These are phyloP conservation scores for Alternaria burnsii DNA, from an alignment of 2,329 filamentous ascomycete genomes.

Conservation along the genomic window DNA sequence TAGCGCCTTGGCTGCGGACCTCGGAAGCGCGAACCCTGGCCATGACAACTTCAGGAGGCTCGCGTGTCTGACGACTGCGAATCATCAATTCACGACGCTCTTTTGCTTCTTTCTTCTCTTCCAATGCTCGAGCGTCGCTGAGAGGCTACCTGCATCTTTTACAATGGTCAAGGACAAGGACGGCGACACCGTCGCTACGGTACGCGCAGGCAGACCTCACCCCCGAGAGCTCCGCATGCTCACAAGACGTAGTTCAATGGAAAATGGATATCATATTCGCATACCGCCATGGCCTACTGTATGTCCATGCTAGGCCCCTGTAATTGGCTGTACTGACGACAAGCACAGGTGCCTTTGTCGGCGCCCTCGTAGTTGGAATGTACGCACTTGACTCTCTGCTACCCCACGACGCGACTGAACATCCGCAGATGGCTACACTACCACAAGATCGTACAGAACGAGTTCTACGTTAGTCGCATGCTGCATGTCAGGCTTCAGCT, in stretches of 20 bases:
- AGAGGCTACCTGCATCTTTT: slow-evolving; percentile 12
- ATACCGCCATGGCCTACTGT: slow-evolving; percentile 87
- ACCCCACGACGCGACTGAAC: slow-evolving; percentile 31
- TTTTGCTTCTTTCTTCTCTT: slow-evolving; percentile 36
- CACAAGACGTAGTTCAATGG: slow-evolving; percentile 71
- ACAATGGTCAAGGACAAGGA: slow-evolving; percentile 69
- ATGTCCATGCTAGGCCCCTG: slow-evolving; percentile 9
- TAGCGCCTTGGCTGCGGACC: slow-evolving; percentile 34
- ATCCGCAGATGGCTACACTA: slow-evolving; percentile 77
- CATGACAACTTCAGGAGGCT: slow-evolving; percentile 42
- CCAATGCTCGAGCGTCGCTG: slow-evolving; percentile 22
- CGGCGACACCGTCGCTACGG: slow-evolving; percentile 68
- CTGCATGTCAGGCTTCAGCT: neutral
- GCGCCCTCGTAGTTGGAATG: slow-evolving; percentile 80
- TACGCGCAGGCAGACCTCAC: slow-evolving; percentile 48
- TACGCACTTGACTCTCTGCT: slow-evolving; percentile 28
- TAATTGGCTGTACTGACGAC: slow-evolving; percentile 20
- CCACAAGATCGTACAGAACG: slow-evolving; percentile 96
- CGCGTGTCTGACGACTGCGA: slow-evolving; percentile 20
- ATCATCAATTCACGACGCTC: slow-evolving; percentile 37
- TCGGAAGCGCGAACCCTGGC: slow-evolving; percentile 31
- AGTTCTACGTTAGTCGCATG: slow-evolving; percentile 71
- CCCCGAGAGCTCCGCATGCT: slow-evolving; percentile 38
- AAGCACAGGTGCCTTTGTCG: slow-evolving; percentile 77
- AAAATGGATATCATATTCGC: slow-evolving; percentile 88